Percentiles rank a stretch among this genome's conserved stretches.
These are phyloP conservation scores for Alternaria sp. DNA, from an alignment of 2,329 filamentous ascomycete genomes.

Conservation along the genomic window DNA sequence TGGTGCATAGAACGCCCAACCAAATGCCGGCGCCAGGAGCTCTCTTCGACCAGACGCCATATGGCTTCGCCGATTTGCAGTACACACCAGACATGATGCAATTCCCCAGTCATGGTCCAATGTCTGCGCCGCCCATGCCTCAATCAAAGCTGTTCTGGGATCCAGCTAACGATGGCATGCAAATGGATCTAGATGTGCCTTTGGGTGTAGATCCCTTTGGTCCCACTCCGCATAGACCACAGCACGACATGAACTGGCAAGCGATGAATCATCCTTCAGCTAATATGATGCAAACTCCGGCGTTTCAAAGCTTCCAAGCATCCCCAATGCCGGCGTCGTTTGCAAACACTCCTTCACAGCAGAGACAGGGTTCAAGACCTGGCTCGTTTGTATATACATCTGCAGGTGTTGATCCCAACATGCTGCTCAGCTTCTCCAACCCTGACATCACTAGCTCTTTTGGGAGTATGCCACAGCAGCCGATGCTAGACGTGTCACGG, in stretches of 20 bases:
- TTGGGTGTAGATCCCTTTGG: slow-evolving; percentile 47
- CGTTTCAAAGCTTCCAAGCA: slow-evolving; percentile 46
- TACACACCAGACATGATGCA: slow-evolving; percentile 67
- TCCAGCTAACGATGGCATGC: slow-evolving; percentile 37
- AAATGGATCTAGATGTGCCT: slow-evolving; percentile 50
- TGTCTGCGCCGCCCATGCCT: slow-evolving; percentile 65
- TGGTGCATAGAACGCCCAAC: slow-evolving; percentile 53
- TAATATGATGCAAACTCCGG: slow-evolving; percentile 46
- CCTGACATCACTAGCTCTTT: slow-evolving; percentile 42
- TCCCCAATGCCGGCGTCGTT: slow-evolving; percentile 40
- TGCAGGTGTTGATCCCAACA: slow-evolving; percentile 58
- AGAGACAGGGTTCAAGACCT: slow-evolving; percentile 32
- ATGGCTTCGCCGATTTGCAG: slow-evolving; percentile 63
- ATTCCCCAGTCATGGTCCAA: slow-evolving; percentile 60
- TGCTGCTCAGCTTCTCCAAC: slow-evolving; percentile 56
- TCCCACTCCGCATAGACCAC: slow-evolving; percentile 47
- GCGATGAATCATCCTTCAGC: slow-evolving; percentile 40
- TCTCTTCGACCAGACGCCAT: slow-evolving; percentile 51
- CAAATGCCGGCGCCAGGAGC: slow-evolving; percentile 36
- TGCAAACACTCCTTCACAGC: slow-evolving; percentile 30
- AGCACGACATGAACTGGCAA: slow-evolving; percentile 45
- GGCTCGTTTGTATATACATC: slow-evolving; percentile 50
- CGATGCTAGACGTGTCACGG: slow-evolving; percentile 28
- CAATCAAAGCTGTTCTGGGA: slow-evolving; percentile 57
- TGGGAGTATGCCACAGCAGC: slow-evolving; percentile 36